Conservation (phyloP, 768 basidiomycete species). For the Lactarius evosmus region DNA sequence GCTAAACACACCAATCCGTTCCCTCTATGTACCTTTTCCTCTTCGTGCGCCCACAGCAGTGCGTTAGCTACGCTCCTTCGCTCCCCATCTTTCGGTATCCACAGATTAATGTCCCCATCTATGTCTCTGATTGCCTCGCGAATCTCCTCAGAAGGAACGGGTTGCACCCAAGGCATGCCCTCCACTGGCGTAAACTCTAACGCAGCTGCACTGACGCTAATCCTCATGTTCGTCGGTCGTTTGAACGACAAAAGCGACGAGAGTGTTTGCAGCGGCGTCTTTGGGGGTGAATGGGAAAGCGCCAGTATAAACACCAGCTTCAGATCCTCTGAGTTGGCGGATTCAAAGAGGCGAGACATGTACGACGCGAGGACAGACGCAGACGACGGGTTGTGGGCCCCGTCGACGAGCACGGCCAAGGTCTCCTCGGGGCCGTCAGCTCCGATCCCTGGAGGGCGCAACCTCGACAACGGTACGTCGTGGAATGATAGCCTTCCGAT, state of each 20-base stretch:
- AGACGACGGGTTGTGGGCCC: slow-evolving; percentile 90
- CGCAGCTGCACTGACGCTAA: slow-evolving; percentile 50
- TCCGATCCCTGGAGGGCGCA: neutral
- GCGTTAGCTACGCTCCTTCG: slow-evolving; percentile 43
- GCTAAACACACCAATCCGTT: slow-evolving; percentile 64
- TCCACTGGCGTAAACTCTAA: slow-evolving; percentile 71
- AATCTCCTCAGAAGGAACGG: slow-evolving; percentile 54
- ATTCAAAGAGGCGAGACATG: slow-evolving; percentile 44
- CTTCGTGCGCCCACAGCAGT: slow-evolving; percentile 40
- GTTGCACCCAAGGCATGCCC: slow-evolving; percentile 92
- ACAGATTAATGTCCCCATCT: slow-evolving; percentile 46
- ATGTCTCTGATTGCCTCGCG: slow-evolving; percentile 43
- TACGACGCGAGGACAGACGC: slow-evolving; percentile 65
- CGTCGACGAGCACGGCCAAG: slow-evolving; percentile 71
- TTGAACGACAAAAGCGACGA: slow-evolving; percentile 55
- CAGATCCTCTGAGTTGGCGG: slow-evolving; percentile 34
- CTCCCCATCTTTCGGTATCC: slow-evolving; percentile 39
- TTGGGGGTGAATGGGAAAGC: slow-evolving; percentile 85
- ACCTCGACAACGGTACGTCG: slow-evolving; percentile 31
- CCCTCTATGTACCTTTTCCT: slow-evolving; percentile 26
- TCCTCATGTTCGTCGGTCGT: slow-evolving; percentile 21
- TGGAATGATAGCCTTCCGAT: slow-evolving; percentile 81
- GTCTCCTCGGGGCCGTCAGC: slow-evolving; percentile 4
- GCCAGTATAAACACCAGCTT: slow-evolving; percentile 69
- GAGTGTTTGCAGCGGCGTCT: slow-evolving; percentile 70